A percentile compares a stretch with the other conserved stretches of the same genome.
phyloP scores from a whole-genome alignment of 2,329 filamentous ascomycete species.

The Sporothrix euskadiensis region DNA sequence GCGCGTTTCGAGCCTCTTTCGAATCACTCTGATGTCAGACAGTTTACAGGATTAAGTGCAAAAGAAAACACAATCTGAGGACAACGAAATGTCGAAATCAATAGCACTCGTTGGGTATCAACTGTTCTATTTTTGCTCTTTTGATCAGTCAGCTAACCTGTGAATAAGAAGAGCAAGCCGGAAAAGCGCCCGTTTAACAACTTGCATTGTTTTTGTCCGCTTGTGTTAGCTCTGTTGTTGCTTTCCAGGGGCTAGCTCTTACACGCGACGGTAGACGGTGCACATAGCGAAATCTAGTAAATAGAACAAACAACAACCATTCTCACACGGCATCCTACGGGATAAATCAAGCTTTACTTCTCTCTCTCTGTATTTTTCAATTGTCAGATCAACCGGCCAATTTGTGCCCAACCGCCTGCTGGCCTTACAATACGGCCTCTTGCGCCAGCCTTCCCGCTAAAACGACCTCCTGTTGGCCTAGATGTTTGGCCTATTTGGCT shows the following conservation, averaged over 20 bases:
- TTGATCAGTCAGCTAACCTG: too few species aligned
- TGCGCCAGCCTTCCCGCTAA: slow-evolving; percentile 18
- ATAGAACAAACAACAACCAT: not conserved
- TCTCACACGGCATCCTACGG: not conserved
- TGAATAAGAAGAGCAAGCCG: not conserved
- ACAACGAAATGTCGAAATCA: not conserved
- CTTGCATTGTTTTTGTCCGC: slow-evolving; percentile 6
- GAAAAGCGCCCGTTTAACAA: not conserved
- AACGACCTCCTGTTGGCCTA: not conserved
- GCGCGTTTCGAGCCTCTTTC: not conserved
- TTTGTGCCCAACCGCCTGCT: slow-evolving; percentile 4
- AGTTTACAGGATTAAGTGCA: not conserved
- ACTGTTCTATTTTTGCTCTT: not conserved
- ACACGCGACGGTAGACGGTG: not conserved
- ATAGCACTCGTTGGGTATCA: not conserved
- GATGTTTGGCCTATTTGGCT: not conserved
- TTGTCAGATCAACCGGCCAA: not conserved
- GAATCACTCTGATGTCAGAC: not conserved
- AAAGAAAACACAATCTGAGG: too few species aligned
- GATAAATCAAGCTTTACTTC: not conserved
- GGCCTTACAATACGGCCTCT: not conserved
- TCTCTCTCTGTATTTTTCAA: not conserved
- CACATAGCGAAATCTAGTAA: not conserved
- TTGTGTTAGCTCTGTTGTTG: not conserved
- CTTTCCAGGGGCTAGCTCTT: not conserved